Conservation (phyloP, 306 rosid species). For the Fagus crenata region DNA sequence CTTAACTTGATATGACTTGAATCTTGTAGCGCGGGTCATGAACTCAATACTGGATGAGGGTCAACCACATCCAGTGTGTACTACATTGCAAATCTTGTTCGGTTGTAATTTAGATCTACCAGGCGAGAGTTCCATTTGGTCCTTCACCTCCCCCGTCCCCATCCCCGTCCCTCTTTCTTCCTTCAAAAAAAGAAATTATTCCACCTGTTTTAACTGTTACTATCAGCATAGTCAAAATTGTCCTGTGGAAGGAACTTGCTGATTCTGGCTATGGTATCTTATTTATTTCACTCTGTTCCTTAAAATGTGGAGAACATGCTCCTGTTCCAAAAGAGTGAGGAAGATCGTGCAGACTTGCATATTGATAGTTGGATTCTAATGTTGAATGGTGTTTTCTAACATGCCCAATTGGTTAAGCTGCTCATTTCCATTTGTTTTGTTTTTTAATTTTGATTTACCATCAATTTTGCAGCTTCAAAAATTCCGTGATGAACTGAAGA, state of each 20-base stretch:
- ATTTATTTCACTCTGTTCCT: neutral
- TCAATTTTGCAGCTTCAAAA: constrained; percentile 71
- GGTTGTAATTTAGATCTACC: neutral
- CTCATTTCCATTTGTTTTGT: neutral
- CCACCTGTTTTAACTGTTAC: neutral
- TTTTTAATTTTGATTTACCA: constrained; percentile 1
- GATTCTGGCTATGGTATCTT: neutral
- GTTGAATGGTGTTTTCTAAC: neutral
- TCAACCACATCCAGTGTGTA: constrained; percentile 5
- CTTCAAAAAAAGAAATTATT: neutral
- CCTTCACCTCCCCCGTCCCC: neutral
- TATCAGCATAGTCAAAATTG: neutral
- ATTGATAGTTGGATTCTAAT: neutral
- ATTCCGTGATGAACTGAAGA: constrained; percentile 87
- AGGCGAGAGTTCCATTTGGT: neutral
- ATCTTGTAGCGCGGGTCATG: neutral
- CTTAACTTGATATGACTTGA: constrained; percentile 14
- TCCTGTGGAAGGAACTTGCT: neutral
- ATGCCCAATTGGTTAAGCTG: neutral
- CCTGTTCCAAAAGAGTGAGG: neutral
- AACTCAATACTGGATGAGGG: constrained; percentile 15
- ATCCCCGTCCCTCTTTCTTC: no score
- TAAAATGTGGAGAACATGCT: neutral
- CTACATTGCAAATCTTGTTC: constrained; percentile 6
- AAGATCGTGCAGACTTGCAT: constrained; percentile 1